Evolutionary conservation across 2,329 filamentous ascomycete species (phyloP).

Genomic region (Penicillium sp.): DNA sequence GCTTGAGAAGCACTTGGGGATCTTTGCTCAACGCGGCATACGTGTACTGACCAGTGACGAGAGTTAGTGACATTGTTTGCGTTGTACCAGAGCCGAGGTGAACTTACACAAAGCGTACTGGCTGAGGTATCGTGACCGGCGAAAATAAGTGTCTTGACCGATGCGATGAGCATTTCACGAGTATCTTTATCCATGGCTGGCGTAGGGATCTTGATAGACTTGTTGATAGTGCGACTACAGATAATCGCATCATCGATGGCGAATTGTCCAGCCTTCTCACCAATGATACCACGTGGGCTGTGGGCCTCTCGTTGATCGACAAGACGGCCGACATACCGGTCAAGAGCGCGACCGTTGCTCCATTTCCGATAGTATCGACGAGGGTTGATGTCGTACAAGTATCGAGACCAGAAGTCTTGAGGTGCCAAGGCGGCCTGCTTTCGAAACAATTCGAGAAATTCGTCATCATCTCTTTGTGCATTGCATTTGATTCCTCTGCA

Average conservation of each 20-base stretch:
- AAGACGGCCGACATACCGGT: conserved; percentile 11
- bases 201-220: not conserved
- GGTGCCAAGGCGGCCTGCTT: conserved; percentile 17
- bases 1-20: too few relatives aligned
- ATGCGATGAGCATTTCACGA: conserved; percentile 10
- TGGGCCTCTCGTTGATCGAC: conserved; percentile 11
- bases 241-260: conserved; percentile 12
- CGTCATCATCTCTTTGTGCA: conserved; percentile 26
- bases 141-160: conserved; percentile 25
- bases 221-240: conserved; percentile 4
- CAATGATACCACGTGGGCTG: conserved; percentile 1
- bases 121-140: conserved; percentile 29
- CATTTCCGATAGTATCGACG: conserved; percentile 20
- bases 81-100: not conserved
- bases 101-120: conserved; percentile 13
- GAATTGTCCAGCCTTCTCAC: not conserved
- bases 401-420: conserved; percentile 8
- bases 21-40: too few relatives aligned
- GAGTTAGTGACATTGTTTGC: conserved; percentile 3
- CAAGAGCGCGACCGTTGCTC: conserved; percentile 20
- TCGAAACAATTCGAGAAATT: conserved; percentile 30
- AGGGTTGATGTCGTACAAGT: conserved; percentile 8
- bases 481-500: conserved; percentile 12
- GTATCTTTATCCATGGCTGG: conserved; percentile 5
- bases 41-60: too few relatives aligned